Evolutionary conservation across 1,284 basidiomycete species (phyloP), one percentile per base, ranked within the genome.

Genomic region (Trametes sp.): DNA sequence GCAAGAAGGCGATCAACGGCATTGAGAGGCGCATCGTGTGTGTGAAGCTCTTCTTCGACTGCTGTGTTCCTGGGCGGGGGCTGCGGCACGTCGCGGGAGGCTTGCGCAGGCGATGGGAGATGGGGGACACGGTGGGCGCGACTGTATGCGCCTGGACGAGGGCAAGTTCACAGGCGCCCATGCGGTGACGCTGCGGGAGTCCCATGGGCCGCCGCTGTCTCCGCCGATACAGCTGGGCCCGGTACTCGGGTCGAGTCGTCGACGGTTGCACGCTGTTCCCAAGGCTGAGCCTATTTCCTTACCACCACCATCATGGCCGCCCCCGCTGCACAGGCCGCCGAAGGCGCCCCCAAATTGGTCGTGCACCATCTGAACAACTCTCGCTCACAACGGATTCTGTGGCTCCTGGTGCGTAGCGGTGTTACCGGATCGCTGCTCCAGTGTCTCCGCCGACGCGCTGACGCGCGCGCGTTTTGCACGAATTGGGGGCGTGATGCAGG

Each of bases 281-380:
- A 53, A 36, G 23, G 24, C 23, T 21, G 24, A 41, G 33, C 45
- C 50, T 41, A 45, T 14, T 36, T 36, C 50, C 46, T 51, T 11
- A 60, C 46, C 63, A 58, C 61, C 13, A 61, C 59, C 56, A 61
- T 54, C 61, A 67, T 67, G 66, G 55, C 61, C 26, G 46, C 46
- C 6, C 24, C 61, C 38, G 46, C 42, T 24, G 44, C 57, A 35
- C 44, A 51, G 36, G 16, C 36, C 50, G 41, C 45, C 16, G 24
- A 29, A n/a, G 49, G n/a, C 9, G 56, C 38, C 4, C 56, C 63
- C 19, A 71, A 62, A 38, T 66, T 84, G 44, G 72, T 76, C 33
- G 69, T 86, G 8, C 83, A 86, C 67, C 83, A 86, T 67, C 73
- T 86, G 42, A 79, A 83, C 61, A 71, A 84, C 61, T 84, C 83